These are phyloP conservation scores for Grosmannia penicillata DNA, from an alignment of 2,329 filamentous ascomycete genomes.

Conservation along the genomic window DNA sequence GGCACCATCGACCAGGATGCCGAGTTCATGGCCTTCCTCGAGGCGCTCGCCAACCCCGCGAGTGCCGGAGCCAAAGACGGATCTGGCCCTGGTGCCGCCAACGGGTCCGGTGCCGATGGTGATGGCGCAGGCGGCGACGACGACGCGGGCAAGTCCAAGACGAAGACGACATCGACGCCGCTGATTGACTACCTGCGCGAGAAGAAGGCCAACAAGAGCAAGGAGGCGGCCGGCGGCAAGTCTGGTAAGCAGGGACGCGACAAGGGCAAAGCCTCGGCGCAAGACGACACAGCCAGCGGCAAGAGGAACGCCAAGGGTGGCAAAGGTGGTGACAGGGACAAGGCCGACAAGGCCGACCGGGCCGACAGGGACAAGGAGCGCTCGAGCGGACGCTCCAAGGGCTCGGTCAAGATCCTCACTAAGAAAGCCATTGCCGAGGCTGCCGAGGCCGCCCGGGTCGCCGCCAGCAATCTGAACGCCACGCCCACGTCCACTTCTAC, in stretches of 20 bases:
- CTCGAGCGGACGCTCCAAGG: constrained; percentile 31
- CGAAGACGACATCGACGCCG: constrained; percentile 66
- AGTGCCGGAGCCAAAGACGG: constrained; percentile 27
- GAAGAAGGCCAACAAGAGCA: constrained; percentile 67
- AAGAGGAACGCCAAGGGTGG: constrained; percentile 2
- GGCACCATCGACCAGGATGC: constrained; percentile 94
- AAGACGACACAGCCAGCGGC: constrained; percentile 18
- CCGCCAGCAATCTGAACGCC: constrained; percentile 26
- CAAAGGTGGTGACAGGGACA: background rate
- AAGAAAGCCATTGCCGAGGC: constrained; percentile 40
- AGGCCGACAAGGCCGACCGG: background rate
- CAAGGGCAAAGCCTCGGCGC: constrained; percentile 28
- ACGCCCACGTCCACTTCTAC: constrained; percentile 41
- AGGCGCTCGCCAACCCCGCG: constrained; percentile 63
- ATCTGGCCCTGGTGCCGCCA: constrained; percentile 16
- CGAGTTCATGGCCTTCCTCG: constrained; percentile 88
- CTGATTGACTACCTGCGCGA: constrained; percentile 81
- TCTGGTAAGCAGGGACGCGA: constrained; percentile 34
- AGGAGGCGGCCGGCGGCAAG: constrained; percentile 40
- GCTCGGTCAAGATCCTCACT: constrained; percentile 48
- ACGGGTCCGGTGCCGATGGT: constrained; percentile 1
- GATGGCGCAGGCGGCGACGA: constrained; percentile 19
- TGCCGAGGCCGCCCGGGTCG: constrained; percentile 29
- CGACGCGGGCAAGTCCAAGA: constrained; percentile 31
- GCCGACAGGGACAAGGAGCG: constrained; percentile 23